Base-by-base conservation (phyloP, 2,329 filamentous ascomycete genomes). In the Apiospora marii region DNA sequence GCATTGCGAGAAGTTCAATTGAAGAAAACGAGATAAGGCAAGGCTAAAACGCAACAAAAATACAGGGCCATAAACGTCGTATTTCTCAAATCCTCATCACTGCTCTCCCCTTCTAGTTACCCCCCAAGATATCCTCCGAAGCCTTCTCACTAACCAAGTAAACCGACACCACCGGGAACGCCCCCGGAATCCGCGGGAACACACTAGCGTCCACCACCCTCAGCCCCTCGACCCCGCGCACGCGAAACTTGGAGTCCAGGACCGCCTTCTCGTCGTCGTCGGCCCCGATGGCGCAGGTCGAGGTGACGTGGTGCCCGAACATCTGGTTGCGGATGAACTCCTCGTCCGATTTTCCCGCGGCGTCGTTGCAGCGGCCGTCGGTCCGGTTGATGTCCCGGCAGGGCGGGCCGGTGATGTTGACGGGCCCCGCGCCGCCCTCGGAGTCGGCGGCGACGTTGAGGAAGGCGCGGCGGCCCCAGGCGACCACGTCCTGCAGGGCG, bases 61-160 rank as follows among this genome's bases (percentile, higher is more conserved):
- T 30, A 30, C 27, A 30, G 27, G 27, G 4, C 27, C 27, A 30
- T 30, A 30, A 30, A 30, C 27, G 27, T 30, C 27, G 4, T 30
- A 30, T 30, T 30, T 30, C 27, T 30, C 27, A 30, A 30, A 30
- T 30, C 27, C 27, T 30, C 27, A 30, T 30, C 27, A 30, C 27
- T 30, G 13, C 19, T 48, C 19, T 19, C 19, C 5, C 46, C 44
- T 6, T 24, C 67, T 71, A 49, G 1, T 69, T 69, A 13, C 67
- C 71, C 30, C n/a, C 48, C 4, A 73, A 58, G 12, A 73, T 73
- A 12, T 70, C 72, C 30, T 48, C 67, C n/a, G 69, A 71, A 12
- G 88, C 88, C 82, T 90, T 90, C 81, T 90, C 87, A 24, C 83
- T 84, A 24, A 88, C 81, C 82, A 90, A 87, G 75, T 87, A 88